A percentile compares a stretch with the other conserved stretches of the same genome.
Evolutionary conservation across 805 yeast genomes (phyloP).

Genomic region (Myxozyma melibiosi): DNA sequence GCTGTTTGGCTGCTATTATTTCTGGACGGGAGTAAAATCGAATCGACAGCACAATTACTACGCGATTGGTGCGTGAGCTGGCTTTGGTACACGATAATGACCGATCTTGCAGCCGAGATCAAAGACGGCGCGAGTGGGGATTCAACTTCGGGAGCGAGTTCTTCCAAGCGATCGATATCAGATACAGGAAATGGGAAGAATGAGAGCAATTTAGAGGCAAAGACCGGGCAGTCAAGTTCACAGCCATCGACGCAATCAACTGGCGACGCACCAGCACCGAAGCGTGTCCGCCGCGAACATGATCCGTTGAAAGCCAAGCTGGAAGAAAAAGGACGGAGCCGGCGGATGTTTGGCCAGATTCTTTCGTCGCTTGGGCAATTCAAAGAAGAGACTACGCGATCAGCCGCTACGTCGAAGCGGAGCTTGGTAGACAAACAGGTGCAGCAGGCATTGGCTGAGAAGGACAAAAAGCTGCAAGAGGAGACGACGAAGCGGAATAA

Average conservation of each 20-base stretch:
- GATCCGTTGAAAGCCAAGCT: slow-evolving; percentile 6
- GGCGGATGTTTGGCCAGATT: slow-evolving; percentile 32
- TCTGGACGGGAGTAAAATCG: too few relatives aligned
- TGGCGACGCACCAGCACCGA: slow-evolving; percentile 1
- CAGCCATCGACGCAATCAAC: background rate
- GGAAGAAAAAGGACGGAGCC: slow-evolving; percentile 29
- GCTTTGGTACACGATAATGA: too few relatives aligned
- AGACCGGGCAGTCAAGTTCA: background rate
- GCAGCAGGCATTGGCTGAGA: slow-evolving; percentile 9
- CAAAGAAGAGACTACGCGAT: slow-evolving; percentile 17
- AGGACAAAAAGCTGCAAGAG: slow-evolving; percentile 2
- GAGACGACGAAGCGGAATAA: background rate
- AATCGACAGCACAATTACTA: too few relatives aligned
- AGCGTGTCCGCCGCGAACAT: slow-evolving; percentile 12
- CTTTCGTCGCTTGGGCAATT: slow-evolving; percentile 24
- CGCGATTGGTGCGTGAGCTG: too few relatives aligned
- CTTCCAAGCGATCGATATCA: background rate
- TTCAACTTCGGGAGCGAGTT: too few relatives aligned
- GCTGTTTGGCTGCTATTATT: too few relatives aligned
- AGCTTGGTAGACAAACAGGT: slow-evolving; percentile 17
- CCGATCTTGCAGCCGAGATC: background rate
- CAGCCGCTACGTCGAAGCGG: slow-evolving; percentile 3
- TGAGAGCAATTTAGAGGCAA: background rate
- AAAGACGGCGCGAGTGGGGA: too few relatives aligned
- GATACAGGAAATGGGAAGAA: background rate